Percentiles rank a stretch among this genome's conserved stretches.
Conservation (phyloP, 345 rosid species). For the Odontarrhena argentea region DNA sequence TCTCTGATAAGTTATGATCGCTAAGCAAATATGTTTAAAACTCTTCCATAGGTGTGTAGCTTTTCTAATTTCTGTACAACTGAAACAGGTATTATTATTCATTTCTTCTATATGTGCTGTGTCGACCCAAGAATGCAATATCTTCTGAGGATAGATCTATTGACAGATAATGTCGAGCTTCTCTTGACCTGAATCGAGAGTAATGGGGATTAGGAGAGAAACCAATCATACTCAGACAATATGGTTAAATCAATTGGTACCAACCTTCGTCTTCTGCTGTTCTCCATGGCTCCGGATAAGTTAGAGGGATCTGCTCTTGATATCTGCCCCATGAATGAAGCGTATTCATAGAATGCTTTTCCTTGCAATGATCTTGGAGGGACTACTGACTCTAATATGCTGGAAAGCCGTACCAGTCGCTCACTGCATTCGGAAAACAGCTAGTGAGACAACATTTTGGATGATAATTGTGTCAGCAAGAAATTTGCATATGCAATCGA, state of each 20-base stretch:
- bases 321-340: slow-evolving; percentile 66
- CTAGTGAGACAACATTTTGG: background rate
- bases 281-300: slow-evolving; percentile 45
- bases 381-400: slow-evolving; percentile 55
- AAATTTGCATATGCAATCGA: slow-evolving; percentile 6
- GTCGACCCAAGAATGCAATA: slow-evolving; percentile 56
- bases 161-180: slow-evolving; percentile 70
- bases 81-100: slow-evolving; percentile 15
- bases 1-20: slow-evolving; percentile 6
- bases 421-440: slow-evolving; percentile 54
- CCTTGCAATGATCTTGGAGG: slow-evolving; percentile 69
- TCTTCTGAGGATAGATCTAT: slow-evolving; percentile 67
- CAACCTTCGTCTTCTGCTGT: slow-evolving; percentile 56
- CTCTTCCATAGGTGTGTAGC: slow-evolving; percentile 21
- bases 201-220: slow-evolving; percentile 26
- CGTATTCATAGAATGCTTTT: slow-evolving; percentile 64
- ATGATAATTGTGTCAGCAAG: background rate
- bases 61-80: slow-evolving; percentile 27
- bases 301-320: slow-evolving; percentile 70
- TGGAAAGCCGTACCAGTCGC: slow-evolving; percentile 40
- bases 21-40: slow-evolving; percentile 6
- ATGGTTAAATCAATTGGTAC: slow-evolving; percentile 7
- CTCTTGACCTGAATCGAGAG: slow-evolving; percentile 52
- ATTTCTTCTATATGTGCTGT: slow-evolving; percentile 42
- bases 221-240: slow-evolving; percentile 4